Conservation (phyloP, 1,139 yeast species). For the Hansenula sp. region DNA sequence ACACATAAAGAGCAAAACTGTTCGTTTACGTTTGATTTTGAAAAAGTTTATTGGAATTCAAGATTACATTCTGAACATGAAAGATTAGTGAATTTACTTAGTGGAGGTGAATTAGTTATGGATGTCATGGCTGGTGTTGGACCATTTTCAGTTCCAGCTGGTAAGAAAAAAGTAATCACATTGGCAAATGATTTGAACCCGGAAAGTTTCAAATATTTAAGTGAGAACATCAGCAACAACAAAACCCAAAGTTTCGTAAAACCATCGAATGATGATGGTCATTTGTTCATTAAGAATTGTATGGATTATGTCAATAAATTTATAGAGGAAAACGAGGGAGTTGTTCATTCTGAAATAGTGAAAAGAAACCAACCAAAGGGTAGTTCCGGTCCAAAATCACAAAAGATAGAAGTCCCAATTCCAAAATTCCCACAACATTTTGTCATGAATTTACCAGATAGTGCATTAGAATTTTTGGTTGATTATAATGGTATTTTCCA, state of each 20-base stretch:
- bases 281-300: constrained; percentile 67
- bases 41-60: constrained; percentile 97
- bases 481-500: constrained; percentile 70
- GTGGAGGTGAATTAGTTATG: constrained; percentile 69
- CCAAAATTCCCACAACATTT: constrained; percentile 69
- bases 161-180: constrained; percentile 73
- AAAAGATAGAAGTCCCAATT: constrained; percentile 30
- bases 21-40: constrained; percentile 79
- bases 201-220: constrained; percentile 68
- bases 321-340: constrained; percentile 22
- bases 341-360: constrained; percentile 21
- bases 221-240: constrained; percentile 61
- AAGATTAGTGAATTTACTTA: constrained; percentile 61
- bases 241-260: constrained; percentile 58
- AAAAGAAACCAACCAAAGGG: constrained; percentile 24
- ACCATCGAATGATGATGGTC: constrained; percentile 76
- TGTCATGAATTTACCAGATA: constrained; percentile 95
- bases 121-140: constrained; percentile 99
- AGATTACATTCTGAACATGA: constrained; percentile 93
- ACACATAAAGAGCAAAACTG: constrained; percentile 91
- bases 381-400: constrained; percentile 28
- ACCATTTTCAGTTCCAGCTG: constrained; percentile 97
- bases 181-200: constrained; percentile 95
- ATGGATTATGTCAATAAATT: constrained; percentile 40
- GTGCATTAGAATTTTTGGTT: constrained; percentile 82